Evolutionary conservation across 31 red algal species (phyloP).

Genomic region (Odonthalia washingtoniensis): DNA sequence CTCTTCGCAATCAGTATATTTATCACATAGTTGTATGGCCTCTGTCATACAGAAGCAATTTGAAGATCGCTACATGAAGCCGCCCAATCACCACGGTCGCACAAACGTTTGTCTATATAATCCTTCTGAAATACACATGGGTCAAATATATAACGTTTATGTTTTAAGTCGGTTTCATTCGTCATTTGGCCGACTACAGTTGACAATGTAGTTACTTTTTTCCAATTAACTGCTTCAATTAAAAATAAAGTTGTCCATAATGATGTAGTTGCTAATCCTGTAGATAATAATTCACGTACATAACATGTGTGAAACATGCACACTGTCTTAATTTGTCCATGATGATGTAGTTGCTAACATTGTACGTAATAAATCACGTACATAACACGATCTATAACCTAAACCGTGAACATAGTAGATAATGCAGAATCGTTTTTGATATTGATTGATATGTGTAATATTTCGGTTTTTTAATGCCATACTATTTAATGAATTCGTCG

Average conservation of each 20-base stretch:
- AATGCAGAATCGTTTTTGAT: conserved; percentile 75
- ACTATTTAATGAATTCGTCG: conserved; percentile 58
- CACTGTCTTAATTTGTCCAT: conserved; percentile 73
- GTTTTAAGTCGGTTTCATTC: no score
- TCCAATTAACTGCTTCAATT: no score
- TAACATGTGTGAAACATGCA: no score
- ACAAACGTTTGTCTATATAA: neutral
- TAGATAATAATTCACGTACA: no score
- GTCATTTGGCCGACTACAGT: no score
- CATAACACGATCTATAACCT: conserved; percentile 67
- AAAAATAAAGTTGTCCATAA: no score
- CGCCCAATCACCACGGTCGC: neutral
- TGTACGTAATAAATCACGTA: conserved; percentile 66
- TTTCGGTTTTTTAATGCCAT: conserved; percentile 42
- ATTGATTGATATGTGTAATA: conserved; percentile 81
- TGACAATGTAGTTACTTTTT: no score
- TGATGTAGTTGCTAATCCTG: no score
- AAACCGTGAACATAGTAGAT: conserved; percentile 64
- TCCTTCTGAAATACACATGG: neutral
- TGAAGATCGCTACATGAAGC: neutral
- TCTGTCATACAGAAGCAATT: neutral
- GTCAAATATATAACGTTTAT: neutral
- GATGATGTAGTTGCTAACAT: conserved; percentile 63
- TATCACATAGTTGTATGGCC: neutral
- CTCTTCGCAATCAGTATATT: neutral